phyloP scores from a whole-genome alignment of 2,329 filamentous ascomycete genomes.

The Graphilbum sp. region DNA sequence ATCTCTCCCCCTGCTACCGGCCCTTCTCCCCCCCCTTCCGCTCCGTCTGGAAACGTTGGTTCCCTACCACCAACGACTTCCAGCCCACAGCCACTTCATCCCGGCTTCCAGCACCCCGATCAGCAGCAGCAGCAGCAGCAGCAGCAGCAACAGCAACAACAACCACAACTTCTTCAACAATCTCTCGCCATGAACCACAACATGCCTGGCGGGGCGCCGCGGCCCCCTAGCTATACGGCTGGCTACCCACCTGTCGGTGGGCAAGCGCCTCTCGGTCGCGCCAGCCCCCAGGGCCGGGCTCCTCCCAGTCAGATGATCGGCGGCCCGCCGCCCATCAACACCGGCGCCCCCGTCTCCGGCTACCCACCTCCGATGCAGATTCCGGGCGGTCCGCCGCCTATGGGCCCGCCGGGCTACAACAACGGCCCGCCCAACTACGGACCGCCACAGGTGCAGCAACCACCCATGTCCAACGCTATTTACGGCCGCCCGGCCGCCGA shows the following conservation, averaged over 20 bases:
- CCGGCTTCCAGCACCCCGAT: slow-evolving; percentile 3
- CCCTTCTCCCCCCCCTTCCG: slow-evolving; percentile 14
- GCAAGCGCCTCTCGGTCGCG: slow-evolving; percentile 33
- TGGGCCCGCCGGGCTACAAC: slow-evolving; percentile 30
- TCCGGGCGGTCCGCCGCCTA: slow-evolving; percentile 24
- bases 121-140: slow-evolving; percentile 1
- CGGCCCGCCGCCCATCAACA: slow-evolving; percentile 52
- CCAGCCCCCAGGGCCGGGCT: slow-evolving; percentile 37
- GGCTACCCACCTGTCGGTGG: slow-evolving; percentile 30
- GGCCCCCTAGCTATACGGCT: slow-evolving; percentile 47
- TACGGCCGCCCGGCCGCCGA: slow-evolving; percentile 39
- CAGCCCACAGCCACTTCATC: slow-evolving; percentile 1
- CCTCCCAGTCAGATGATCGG: slow-evolving; percentile 45
- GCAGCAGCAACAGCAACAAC: slow-evolving; percentile 1
- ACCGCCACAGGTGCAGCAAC: slow-evolving; percentile 20
- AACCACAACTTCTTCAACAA: slow-evolving; percentile 21
- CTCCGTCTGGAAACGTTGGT: slow-evolving; percentile 26
- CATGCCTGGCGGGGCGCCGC: slow-evolving; percentile 29
- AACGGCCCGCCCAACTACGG: slow-evolving; percentile 30
- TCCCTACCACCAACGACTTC: slow-evolving; percentile 22
- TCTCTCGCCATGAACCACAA: slow-evolving; percentile 46
- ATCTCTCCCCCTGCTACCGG: neutral
- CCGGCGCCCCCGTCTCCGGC: slow-evolving; percentile 38
- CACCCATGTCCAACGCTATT: slow-evolving; percentile 16
- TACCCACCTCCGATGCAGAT: slow-evolving; percentile 41